A percentile compares a stretch with the other conserved stretches of the same genome.
Evolutionary conservation across 352 stramenopile genomes (phyloP).

Genomic region (Phytophthora citrophthora): DNA sequence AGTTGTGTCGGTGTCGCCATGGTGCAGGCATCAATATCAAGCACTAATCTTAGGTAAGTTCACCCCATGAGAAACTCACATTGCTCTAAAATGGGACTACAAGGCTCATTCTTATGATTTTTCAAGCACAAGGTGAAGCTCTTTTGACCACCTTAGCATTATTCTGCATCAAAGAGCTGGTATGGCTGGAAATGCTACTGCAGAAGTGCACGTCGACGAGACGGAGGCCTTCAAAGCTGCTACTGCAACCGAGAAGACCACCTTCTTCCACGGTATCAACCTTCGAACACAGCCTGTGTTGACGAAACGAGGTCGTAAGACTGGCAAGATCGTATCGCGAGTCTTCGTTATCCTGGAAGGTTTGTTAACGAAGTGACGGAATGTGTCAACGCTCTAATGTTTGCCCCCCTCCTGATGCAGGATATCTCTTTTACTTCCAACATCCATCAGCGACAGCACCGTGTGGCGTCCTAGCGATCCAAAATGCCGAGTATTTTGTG

Average conservation of each 20-base stretch:
- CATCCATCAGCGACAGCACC: conserved; percentile 50
- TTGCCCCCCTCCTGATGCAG: conserved; percentile 25
- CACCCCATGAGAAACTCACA: conserved; percentile 8
- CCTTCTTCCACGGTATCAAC: conserved; percentile 70
- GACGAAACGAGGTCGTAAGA: conserved; percentile 77
- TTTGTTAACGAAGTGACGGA: conserved; percentile 6
- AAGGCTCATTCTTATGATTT: conserved; percentile 19
- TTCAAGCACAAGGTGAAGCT: neutral
- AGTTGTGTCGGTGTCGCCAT: too few species aligned
- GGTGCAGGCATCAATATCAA: neutral
- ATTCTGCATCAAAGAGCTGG: neutral
- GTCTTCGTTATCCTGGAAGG: conserved; percentile 83
- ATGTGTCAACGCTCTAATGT: conserved; percentile 2
- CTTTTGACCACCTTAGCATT: conserved; percentile 11
- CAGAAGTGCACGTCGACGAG: conserved; percentile 5
- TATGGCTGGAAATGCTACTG: conserved; percentile 17
- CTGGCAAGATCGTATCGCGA: conserved; percentile 67
- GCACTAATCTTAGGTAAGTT: conserved; percentile 18
- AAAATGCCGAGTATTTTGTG: conserved; percentile 69
- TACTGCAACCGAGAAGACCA: conserved; percentile 7
- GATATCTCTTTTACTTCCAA: conserved; percentile 86
- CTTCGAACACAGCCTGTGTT: conserved; percentile 70
- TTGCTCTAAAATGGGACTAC: conserved; percentile 14
- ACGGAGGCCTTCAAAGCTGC: conserved; percentile 7
- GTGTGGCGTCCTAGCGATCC: conserved; percentile 67